Conservation (phyloP, 2,329 filamentous ascomycete species). For the Scytalidium sp. region DNA sequence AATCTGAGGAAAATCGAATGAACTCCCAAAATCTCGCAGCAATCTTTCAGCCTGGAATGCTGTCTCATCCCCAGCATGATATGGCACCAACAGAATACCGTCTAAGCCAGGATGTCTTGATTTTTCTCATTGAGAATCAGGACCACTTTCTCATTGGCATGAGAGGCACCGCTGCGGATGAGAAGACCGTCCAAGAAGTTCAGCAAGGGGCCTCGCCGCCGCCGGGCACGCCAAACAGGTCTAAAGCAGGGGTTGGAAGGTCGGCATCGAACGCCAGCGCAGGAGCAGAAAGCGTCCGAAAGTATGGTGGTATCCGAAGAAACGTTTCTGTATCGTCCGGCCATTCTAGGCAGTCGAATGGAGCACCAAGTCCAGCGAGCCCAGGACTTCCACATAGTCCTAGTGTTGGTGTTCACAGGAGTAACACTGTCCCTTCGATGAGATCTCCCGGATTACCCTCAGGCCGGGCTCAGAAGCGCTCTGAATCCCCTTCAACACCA, state of each 20-base stretch:
- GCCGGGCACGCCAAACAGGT: constrained; percentile 43
- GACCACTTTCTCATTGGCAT: constrained; percentile 98
- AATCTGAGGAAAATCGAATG: constrained; percentile 96
- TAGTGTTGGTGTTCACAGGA: constrained; percentile 62
- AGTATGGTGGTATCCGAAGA: constrained; percentile 74
- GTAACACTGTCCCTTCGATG: constrained; percentile 93
- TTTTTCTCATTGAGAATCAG: constrained; percentile 97
- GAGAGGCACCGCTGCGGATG: constrained; percentile 97
- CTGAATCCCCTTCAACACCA: constrained; percentile 49
- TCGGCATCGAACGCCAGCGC: constrained; percentile 87
- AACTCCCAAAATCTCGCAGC: constrained; percentile 90
- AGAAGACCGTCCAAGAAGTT: constrained; percentile 61
- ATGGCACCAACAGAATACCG: constrained; percentile 95
- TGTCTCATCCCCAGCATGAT: constrained; percentile 90
- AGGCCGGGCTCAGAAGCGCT: constrained; percentile 61
- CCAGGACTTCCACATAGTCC: constrained; percentile 57
- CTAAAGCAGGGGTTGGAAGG: constrained; percentile 62
- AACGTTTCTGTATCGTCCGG: constrained; percentile 94
- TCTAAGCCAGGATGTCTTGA: constrained; percentile 92
- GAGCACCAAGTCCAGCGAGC: constrained; percentile 66
- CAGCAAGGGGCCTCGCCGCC: constrained; percentile 65
- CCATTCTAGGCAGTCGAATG: constrained; percentile 73
- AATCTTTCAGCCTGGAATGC: constrained; percentile 95
- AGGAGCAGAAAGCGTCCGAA: constrained; percentile 81
- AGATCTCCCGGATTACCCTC: constrained; percentile 71